phyloP scores from a whole-genome alignment of 1,284 basidiomycete species.

The Austropuccinia psidii region DNA sequence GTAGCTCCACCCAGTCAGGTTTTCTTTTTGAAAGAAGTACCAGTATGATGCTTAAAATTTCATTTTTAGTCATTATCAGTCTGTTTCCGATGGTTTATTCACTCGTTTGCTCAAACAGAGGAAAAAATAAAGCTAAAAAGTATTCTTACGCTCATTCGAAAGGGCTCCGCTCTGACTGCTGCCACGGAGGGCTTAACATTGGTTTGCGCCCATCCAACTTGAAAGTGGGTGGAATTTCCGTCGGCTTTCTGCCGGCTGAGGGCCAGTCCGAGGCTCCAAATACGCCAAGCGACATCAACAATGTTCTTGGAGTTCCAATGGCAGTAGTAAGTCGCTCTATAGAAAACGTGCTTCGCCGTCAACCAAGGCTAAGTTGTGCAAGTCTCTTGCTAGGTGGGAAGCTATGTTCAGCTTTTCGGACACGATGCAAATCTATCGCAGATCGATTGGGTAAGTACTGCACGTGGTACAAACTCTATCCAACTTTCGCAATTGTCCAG shows the following conservation, averaged over 20 bases:
- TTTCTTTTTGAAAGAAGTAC: too few relatives aligned
- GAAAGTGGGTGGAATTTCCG: slow-evolving; percentile 16
- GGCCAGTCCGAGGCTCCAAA: slow-evolving; percentile 19
- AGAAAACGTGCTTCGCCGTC: not conserved
- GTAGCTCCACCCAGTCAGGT: too few relatives aligned
- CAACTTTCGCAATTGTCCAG: too few relatives aligned
- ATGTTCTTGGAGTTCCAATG: slow-evolving; percentile 17
- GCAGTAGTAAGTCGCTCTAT: slow-evolving; percentile 10
- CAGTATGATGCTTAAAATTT: too few relatives aligned
- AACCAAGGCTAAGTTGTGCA: not conserved
- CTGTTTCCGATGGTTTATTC: too few relatives aligned
- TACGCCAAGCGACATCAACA: slow-evolving; percentile 25
- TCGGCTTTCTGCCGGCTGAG: slow-evolving; percentile 26
- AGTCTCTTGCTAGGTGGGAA: not conserved
- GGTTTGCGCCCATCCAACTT: slow-evolving; percentile 16
- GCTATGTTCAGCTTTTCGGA: slow-evolving; percentile 8
- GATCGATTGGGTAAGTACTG: slow-evolving; percentile 4
- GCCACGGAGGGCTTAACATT: not conserved
- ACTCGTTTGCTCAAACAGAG: too few relatives aligned
- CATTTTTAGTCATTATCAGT: too few relatives aligned
- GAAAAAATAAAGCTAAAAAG: too few relatives aligned
- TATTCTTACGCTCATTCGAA: too few relatives aligned
- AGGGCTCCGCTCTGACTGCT: too few relatives aligned
- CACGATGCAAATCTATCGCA: slow-evolving; percentile 9
- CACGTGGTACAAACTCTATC: not conserved